Evolutionary conservation across 1,139 yeast species (phyloP).

Genomic region (Debaryomycetaceae sp.): DNA sequence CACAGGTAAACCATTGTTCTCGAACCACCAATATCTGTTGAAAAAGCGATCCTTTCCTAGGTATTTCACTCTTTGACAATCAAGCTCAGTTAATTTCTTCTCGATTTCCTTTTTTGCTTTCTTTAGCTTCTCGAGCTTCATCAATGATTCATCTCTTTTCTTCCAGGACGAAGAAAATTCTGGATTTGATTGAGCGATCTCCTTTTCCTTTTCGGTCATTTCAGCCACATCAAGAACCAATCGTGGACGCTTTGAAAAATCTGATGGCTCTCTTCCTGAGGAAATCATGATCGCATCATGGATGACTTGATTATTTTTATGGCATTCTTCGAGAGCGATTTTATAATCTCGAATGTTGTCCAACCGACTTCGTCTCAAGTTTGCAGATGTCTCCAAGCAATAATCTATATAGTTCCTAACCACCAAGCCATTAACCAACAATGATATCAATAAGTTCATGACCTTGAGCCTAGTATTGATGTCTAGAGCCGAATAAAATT

Average conservation of each 20-base stretch:
- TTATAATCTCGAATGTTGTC: slow-evolving; percentile 67
- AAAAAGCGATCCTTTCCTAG: slow-evolving; percentile 81
- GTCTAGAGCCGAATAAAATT: slow-evolving; percentile 49
- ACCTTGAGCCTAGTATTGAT: slow-evolving; percentile 49
- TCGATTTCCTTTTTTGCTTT: slow-evolving; percentile 51
- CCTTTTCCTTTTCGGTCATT: slow-evolving; percentile 48
- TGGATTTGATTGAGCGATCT: slow-evolving; percentile 42
- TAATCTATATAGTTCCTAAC: slow-evolving; percentile 67
- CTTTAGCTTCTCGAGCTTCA: slow-evolving; percentile 42
- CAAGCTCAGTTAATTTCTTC: slow-evolving; percentile 57
- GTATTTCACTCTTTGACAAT: slow-evolving; percentile 71
- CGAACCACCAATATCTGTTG: slow-evolving; percentile 96
- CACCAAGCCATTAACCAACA: slow-evolving; percentile 54
- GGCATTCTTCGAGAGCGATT: slow-evolving; percentile 46
- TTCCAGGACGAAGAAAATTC: slow-evolving; percentile 47
- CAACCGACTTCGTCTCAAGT: slow-evolving; percentile 62
- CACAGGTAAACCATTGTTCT: slow-evolving; percentile 74
- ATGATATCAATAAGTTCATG: slow-evolving; percentile 53
- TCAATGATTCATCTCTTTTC: slow-evolving; percentile 36
- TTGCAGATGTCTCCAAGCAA: slow-evolving; percentile 62
- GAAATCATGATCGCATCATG: slow-evolving; percentile 18
- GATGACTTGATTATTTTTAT: slow-evolving; percentile 39
- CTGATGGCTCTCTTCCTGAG: slow-evolving; percentile 5
- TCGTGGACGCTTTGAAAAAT: slow-evolving; percentile 21
- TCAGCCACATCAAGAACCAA: slow-evolving; percentile 34